Percentiles rank a stretch among this genome's conserved stretches.
These are phyloP conservation scores for Pelargonium myrrhifolium DNA, from an alignment of 441 rosid genomes.

Conservation along the genomic window DNA sequence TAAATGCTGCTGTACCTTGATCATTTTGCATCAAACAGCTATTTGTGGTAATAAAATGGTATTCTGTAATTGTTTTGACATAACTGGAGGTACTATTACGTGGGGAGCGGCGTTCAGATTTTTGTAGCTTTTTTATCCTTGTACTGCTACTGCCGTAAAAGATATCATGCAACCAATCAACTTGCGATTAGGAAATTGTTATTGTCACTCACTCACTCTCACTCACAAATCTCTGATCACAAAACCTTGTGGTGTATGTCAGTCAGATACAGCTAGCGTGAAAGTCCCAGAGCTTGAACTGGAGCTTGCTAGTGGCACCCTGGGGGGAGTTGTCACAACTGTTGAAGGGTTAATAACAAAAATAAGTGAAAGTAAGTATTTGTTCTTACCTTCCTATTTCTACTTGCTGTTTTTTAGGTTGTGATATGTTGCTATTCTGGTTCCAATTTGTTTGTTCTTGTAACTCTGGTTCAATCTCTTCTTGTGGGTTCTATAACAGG, in stretches of 20 bases:
- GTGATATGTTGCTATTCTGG: neutral
- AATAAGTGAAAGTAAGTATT: constrained; percentile 83
- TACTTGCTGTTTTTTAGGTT: constrained; percentile 1
- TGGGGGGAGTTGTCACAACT: constrained; percentile 89
- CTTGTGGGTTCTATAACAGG: neutral
- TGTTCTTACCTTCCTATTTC: constrained; percentile 9
- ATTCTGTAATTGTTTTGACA: too few species aligned
- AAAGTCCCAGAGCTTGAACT: constrained; percentile 79
- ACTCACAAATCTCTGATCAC: constrained; percentile 5
- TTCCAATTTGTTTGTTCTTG: neutral
- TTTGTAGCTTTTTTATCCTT: too few species aligned
- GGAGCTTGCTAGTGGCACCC: constrained; percentile 83
- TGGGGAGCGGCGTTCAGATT: too few species aligned
- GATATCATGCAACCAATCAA: neutral
- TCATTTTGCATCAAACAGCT: too few species aligned
- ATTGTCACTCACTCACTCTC: neutral
- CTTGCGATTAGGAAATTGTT: neutral
- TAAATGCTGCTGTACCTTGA: neutral
- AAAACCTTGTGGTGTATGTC: constrained; percentile 16
- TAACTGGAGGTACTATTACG: too few species aligned
- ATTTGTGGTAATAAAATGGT: too few species aligned
- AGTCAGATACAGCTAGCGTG: constrained; percentile 92
- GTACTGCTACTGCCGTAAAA: too few species aligned
- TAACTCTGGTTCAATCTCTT: neutral
- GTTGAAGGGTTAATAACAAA: constrained; percentile 93